Base-by-base conservation (phyloP, 2,329 filamentous ascomycete species). In the Neodidymelliopsis sp. region DNA sequence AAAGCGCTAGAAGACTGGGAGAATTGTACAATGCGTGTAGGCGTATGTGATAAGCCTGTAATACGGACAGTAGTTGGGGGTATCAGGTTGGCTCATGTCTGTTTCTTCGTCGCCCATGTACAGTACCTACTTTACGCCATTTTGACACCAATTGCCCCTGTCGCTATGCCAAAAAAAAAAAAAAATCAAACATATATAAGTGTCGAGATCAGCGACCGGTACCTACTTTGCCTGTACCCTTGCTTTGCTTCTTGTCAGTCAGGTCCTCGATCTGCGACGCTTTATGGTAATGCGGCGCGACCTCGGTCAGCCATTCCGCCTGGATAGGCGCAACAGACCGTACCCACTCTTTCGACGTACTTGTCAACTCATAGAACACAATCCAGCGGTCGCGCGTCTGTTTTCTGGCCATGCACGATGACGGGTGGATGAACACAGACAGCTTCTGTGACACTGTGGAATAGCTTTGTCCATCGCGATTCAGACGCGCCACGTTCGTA, bases 251-350 rank as follows among this genome's bases (percentile, higher is more conserved):
- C 74, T 90, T 96, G 77, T 84, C 89, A 51, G 90, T 88, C 66
- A 82, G 67, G 2, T 91, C 86, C 66, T 97, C 93, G 29, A 97
- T 72, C 67, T 97, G 91, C 75, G 91, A 88, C 77, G 89, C 88
- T 76, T 96, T 97, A 72, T 97, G 90, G 68, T 91, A 96, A 76
- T 97, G 94, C 54, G 93, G 93, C 54, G 94, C 94, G 53, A 94
- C 84, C 74, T 97, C 93, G 6, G 85, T 83, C 62, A 99, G 71
- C 92, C 92, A 97, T 67, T 86, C 85, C 0, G 89, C 80, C 66
- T 95, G 86, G 41, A 97, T 83, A 1, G 91, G 91, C 80, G 96
- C 87, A 49, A 89, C 89, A 63, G 85, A 90, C 18, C 93, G 81
- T 86, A 96, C 95, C 72, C 93, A 99, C 78, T 97, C 93, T 77